These are phyloP conservation scores for Trametes punicea DNA, from an alignment of 768 basidiomycete species.

Conservation along the genomic window DNA sequence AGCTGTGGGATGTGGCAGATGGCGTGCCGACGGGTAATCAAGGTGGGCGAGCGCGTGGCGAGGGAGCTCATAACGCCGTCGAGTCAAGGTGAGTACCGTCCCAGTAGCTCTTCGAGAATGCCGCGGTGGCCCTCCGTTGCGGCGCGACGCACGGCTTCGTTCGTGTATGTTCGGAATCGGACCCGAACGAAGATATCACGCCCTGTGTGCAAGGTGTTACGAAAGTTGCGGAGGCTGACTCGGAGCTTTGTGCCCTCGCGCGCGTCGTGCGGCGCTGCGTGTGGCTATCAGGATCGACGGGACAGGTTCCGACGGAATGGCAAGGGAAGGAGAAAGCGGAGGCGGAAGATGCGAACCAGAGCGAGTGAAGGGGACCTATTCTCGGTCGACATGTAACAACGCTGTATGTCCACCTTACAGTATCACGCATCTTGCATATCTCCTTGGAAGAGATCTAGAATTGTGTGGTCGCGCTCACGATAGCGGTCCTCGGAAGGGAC, in stretches of 20 bases:
- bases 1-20: constrained; percentile 95
- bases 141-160: not conserved
- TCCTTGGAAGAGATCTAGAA: not conserved
- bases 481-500: too few relatives aligned
- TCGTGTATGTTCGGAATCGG: not conserved
- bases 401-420: constrained; percentile 14
- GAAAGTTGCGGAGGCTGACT: constrained; percentile 5
- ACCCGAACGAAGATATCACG: not conserved
- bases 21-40: constrained; percentile 85
- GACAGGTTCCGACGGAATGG: constrained; percentile 21
- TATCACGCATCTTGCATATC: not conserved
- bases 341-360: not conserved
- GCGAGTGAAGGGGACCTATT: not conserved
- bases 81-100: constrained; percentile 31
- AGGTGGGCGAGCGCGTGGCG: constrained; percentile 68
- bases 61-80: constrained; percentile 46
- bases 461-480: too few relatives aligned
- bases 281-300: constrained; percentile 20
- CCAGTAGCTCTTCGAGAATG: not conserved
- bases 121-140: constrained; percentile 1
- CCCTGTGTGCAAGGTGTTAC: not conserved
- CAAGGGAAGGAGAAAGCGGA: constrained; percentile 14
- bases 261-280: too few relatives aligned
- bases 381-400: constrained; percentile 16
- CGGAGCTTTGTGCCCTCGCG: not conserved